Conservation (phyloP, 2,329 filamentous ascomycete genomes). For the Dactylonectria macrodidyma region DNA sequence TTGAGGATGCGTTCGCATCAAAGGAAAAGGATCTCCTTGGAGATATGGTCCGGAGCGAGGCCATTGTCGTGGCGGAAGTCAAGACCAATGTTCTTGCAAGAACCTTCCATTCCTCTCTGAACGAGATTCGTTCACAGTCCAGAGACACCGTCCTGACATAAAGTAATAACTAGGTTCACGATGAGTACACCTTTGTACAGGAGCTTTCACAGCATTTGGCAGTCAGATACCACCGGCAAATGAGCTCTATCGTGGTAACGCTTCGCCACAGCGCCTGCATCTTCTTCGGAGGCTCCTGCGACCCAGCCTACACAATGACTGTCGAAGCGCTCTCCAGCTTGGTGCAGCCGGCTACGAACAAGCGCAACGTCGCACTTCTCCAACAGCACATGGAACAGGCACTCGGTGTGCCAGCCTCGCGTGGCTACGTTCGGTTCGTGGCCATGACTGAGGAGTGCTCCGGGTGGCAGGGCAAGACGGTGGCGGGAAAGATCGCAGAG, state of each 20-base stretch:
- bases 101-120: not conserved
- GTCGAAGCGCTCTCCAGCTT: constrained; percentile 79
- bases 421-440: constrained; percentile 82
- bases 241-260: constrained; percentile 81
- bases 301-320: constrained; percentile 84
- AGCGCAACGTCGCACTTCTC: constrained; percentile 83
- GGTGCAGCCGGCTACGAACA: constrained; percentile 82
- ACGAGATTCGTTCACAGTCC: not conserved
- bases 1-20: constrained; percentile 61
- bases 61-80: constrained; percentile 71
- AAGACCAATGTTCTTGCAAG: constrained; percentile 53
- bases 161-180: constrained; percentile 70
- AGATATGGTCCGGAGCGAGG: constrained; percentile 66
- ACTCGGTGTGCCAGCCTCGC: constrained; percentile 74
- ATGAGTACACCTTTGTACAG: constrained; percentile 82
- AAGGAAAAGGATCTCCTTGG: constrained; percentile 50
- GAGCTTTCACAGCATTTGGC: constrained; percentile 82
- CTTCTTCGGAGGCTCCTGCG: constrained; percentile 80
- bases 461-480: constrained; percentile 79
- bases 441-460: constrained; percentile 79
- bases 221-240: constrained; percentile 80
- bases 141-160: constrained; percentile 15
- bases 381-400: constrained; percentile 82
- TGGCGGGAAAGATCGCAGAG: constrained; percentile 72
- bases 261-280: constrained; percentile 84